Evolutionary conservation across 192 early-diverging fungal genomes (phyloP).

Genomic region (Backusella liffmaniae): DNA sequence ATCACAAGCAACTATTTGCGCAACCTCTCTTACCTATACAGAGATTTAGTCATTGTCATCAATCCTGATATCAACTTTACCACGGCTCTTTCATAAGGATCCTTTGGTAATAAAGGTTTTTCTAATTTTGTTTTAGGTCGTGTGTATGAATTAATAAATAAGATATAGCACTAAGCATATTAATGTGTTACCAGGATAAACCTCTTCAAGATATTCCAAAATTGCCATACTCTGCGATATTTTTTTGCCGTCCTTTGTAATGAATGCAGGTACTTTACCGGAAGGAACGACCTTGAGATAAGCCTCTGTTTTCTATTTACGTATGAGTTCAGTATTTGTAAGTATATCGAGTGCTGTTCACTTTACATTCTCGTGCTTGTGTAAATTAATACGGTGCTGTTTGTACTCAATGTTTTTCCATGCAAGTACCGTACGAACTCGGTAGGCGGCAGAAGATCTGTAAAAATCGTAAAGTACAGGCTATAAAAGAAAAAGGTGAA

Average conservation of each 20-base stretch:
- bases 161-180: not conserved
- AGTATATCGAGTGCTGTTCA: not conserved
- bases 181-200: conserved; percentile 27
- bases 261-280: conserved; percentile 64
- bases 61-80: conserved; percentile 26
- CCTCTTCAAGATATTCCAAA: conserved; percentile 88
- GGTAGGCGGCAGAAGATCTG: conserved; percentile 69
- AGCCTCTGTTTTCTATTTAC: conserved; percentile 41
- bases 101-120: conserved; percentile 68
- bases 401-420: conserved; percentile 78
- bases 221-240: conserved; percentile 77
- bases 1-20: conserved; percentile 72
- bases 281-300: conserved; percentile 68
- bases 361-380: conserved; percentile 71
- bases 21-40: conserved; percentile 64
- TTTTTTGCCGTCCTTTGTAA: conserved; percentile 47
- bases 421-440: conserved; percentile 72
- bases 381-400: conserved; percentile 60
- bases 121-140: conserved; percentile 13
- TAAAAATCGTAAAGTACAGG: conserved; percentile 71
- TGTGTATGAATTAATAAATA: not conserved
- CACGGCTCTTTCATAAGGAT: conserved; percentile 59
- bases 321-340: not conserved
- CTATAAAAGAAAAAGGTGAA: not conserved
- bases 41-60: not conserved